Percentiles rank a stretch among this genome's conserved stretches.
Evolutionary conservation across 2,329 filamentous ascomycete genomes (phyloP).

Genomic region (Cladophialophora bantiana): DNA sequence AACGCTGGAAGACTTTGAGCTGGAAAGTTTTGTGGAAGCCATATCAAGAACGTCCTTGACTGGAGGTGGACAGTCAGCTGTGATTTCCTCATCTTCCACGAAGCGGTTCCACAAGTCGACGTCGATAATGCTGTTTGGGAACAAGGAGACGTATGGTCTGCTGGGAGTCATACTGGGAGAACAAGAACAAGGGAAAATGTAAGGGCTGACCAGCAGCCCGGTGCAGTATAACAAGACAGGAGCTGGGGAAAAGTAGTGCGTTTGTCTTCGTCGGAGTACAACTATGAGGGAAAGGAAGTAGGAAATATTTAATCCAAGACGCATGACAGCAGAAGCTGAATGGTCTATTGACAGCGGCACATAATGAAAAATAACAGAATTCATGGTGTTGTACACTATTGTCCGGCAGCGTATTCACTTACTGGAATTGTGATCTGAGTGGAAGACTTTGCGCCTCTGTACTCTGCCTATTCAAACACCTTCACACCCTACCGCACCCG

Average conservation of each 20-base stretch:
- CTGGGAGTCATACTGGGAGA: constrained; percentile 26
- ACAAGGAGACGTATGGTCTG: constrained; percentile 18
- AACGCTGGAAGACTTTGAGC: constrained; percentile 23
- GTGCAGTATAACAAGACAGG: constrained; percentile 1
- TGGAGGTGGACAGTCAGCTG: constrained; percentile 36
- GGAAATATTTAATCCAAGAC: not conserved
- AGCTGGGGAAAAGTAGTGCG: not conserved
- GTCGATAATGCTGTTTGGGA: constrained; percentile 21
- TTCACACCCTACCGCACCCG: constrained; percentile 33
- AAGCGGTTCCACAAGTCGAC: constrained; percentile 34
- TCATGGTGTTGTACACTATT: constrained; percentile 8
- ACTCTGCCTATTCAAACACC: constrained; percentile 29
- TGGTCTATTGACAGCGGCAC: constrained; percentile 15
- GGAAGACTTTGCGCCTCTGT: constrained; percentile 15
- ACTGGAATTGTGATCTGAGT: constrained; percentile 24
- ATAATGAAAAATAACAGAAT: constrained; percentile 10
- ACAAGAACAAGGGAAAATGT: constrained; percentile 3
- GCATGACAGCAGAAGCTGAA: not conserved
- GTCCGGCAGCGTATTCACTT: constrained; percentile 27
- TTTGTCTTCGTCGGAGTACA: constrained; percentile 1
- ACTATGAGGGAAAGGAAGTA: not conserved
- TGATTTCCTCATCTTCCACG: constrained; percentile 31
- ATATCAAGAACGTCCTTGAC: constrained; percentile 24
- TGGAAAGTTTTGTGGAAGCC: constrained; percentile 23
- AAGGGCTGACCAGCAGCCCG: constrained; percentile 8